Evolutionary conservation across 179 eudicot genomes (phyloP).

Genomic region (Gypsophila paniculata): DNA sequence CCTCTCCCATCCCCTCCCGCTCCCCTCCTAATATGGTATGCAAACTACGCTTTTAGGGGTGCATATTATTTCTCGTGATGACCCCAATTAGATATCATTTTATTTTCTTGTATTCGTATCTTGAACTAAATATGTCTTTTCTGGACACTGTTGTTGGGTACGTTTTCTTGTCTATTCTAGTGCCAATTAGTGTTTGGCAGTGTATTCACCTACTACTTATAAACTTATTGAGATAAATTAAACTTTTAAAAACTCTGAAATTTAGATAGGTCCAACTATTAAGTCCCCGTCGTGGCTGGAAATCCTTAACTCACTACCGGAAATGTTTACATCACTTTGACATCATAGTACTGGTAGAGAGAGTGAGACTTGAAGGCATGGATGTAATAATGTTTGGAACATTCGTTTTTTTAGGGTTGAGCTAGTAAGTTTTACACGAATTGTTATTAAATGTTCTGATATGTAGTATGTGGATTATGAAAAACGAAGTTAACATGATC

Average conservation of each 20-base stretch:
- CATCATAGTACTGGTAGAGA: background rate
- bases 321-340: background rate
- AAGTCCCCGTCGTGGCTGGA: background rate
- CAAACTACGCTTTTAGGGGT: background rate
- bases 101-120: too few species aligned
- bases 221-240: background rate
- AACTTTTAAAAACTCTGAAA: background rate
- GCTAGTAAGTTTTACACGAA: too few species aligned
- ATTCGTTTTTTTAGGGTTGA: too few species aligned
- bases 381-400: too few species aligned
- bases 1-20: background rate
- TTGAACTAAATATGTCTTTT: background rate
- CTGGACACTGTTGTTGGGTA: background rate
- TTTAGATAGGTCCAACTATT: background rate
- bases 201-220: background rate
- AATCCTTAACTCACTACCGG: background rate
- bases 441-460: too few species aligned
- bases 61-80: too few species aligned
- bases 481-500: too few species aligned
- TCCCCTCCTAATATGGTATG: background rate
- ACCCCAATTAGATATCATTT: too few species aligned
- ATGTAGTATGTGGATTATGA: too few species aligned
- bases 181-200: background rate
- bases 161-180: slow-evolving; percentile 1
- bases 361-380: background rate